Evolutionary conservation across 2,329 filamentous ascomycete species (phyloP).

Genomic region (Fusarium mundagurra): DNA sequence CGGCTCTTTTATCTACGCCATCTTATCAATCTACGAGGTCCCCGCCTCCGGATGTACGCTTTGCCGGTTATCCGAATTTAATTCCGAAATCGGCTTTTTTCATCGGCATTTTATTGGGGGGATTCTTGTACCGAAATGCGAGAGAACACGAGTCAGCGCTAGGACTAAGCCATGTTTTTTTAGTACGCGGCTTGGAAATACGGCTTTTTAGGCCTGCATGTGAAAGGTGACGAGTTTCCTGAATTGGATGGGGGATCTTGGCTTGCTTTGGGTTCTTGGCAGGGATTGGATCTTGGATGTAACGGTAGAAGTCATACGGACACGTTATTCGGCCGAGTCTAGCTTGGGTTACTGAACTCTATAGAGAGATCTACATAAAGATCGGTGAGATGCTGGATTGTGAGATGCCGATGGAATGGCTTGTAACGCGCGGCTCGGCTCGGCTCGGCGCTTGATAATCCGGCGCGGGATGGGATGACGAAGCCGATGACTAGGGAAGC

Average conservation of each 20-base stretch:
- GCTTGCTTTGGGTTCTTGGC: background rate
- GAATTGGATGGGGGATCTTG: accelerated
- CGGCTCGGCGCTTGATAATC: background rate
- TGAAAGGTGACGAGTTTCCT: background rate
- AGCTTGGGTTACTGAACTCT: no score
- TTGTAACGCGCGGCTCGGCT: background rate
- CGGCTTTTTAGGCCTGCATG: background rate
- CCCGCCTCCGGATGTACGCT: constrained; percentile 14
- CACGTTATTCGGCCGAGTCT: background rate
- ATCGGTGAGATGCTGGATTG: background rate
- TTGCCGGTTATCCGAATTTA: constrained; percentile 22
- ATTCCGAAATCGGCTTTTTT: constrained; percentile 16
- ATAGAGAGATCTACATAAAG: background rate
- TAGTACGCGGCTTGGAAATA: background rate
- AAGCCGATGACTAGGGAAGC: background rate
- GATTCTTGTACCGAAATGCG: background rate
- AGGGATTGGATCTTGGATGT: background rate
- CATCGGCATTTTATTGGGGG: constrained; percentile 9
- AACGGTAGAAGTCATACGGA: background rate
- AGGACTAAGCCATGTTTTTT: background rate
- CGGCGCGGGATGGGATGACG: background rate
- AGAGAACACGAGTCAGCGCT: background rate
- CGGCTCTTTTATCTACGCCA: background rate
- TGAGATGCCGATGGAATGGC: background rate
- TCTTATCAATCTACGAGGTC: constrained; percentile 27